A percentile compares a stretch with the other conserved stretches of the same genome.
phyloP scores from a whole-genome alignment of 257 asterid species.

The Rubia yunnanensis region DNA sequence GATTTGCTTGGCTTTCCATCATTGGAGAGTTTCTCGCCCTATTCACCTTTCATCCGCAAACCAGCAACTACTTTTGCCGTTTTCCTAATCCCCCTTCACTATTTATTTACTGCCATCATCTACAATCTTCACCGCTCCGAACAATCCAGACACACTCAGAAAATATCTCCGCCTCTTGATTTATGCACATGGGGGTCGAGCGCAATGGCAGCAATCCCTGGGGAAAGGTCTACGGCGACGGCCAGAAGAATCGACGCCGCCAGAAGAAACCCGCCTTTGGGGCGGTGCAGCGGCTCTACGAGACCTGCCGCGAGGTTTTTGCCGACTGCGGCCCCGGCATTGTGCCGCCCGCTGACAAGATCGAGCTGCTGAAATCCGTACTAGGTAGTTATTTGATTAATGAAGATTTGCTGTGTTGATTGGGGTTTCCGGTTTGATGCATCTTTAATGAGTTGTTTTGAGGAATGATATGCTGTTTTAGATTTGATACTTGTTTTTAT shows the following conservation, averaged over 20 bases:
- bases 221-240: slow-evolving; percentile 35
- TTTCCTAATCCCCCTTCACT: neutral
- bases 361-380: slow-evolving; percentile 52
- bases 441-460: neutral
- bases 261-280: slow-evolving; percentile 35
- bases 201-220: slow-evolving; percentile 39
- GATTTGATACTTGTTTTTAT: too few species aligned
- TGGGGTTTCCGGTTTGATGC: neutral
- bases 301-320: slow-evolving; percentile 64
- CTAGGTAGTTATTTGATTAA: too few species aligned
- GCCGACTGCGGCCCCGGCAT: slow-evolving; percentile 78
- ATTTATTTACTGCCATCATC: neutral
- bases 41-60: neutral
- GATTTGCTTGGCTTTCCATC: too few species aligned
- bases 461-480: too few species aligned
- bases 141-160: neutral
- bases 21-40: too few species aligned
- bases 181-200: slow-evolving; percentile 60
- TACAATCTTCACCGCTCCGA: neutral
- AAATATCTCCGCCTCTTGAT: neutral
- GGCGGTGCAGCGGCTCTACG: slow-evolving; percentile 62
- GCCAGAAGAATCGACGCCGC: slow-evolving; percentile 38
- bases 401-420: neutral
- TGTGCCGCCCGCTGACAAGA: slow-evolving; percentile 63
- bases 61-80: neutral